Evolutionary conservation across 495 filamentous ascomycete species (phyloP).

Genomic region (Penicillium maclennaniae): DNA sequence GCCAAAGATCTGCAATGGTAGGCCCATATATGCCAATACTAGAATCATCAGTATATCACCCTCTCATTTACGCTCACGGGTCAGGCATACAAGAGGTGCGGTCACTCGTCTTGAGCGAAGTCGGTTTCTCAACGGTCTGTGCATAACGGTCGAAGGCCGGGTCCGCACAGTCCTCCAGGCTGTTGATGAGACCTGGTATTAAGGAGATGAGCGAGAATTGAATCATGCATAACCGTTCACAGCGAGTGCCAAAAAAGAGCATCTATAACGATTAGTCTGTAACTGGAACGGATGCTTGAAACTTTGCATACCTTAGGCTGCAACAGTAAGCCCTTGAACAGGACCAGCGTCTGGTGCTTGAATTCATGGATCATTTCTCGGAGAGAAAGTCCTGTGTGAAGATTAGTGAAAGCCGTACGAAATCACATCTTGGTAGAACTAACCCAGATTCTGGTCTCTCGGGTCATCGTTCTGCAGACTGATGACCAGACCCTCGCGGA

Average conservation of each 20-base stretch:
- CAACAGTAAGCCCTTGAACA: conserved; percentile 88
- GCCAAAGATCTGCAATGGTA: conserved; percentile 93
- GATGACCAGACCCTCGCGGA: conserved; percentile 80
- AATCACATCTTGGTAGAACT: conserved; percentile 8
- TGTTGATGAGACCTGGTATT: conserved; percentile 83
- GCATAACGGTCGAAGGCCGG: conserved; percentile 84
- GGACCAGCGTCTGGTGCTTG: conserved; percentile 84
- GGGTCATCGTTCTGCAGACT: conserved; percentile 65
- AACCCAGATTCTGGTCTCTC: conserved; percentile 83
- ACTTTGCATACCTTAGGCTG: conserved; percentile 76
- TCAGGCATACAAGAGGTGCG: conserved; percentile 63
- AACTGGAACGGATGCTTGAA: neutral
- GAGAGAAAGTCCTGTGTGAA: conserved; percentile 64
- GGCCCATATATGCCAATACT: conserved; percentile 89
- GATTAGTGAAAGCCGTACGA: conserved; percentile 11
- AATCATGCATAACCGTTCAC: conserved; percentile 94
- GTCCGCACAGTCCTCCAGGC: conserved; percentile 86
- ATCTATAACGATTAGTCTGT: conserved; percentile 56
- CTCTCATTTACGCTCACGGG: neutral
- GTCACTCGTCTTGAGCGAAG: conserved; percentile 87
- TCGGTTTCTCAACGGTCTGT: conserved; percentile 68
- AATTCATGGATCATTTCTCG: conserved; percentile 92
- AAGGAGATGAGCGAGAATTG: conserved; percentile 94
- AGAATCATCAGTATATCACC: conserved; percentile 23
- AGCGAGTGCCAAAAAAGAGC: conserved; percentile 95